Conservation (phyloP, 805 yeast genomes). For the Monosporozyma unispora region DNA sequence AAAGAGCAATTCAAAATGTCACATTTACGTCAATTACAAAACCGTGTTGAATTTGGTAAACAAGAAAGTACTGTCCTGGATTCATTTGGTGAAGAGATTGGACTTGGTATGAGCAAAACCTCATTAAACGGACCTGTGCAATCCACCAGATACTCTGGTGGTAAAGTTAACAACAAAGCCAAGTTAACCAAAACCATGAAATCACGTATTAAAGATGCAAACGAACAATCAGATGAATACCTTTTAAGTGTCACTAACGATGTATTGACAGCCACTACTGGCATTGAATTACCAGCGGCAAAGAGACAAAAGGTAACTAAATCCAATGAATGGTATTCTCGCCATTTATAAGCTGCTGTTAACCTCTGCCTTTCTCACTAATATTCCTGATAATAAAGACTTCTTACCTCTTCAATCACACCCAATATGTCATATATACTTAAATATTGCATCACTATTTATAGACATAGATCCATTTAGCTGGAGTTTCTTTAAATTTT, state of each 20-base stretch:
- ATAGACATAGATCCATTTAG: neutral
- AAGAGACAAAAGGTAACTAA: neutral
- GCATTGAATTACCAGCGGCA: neutral
- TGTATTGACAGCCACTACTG: neutral
- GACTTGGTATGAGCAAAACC: constrained; percentile 58
- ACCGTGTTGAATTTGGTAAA: constrained; percentile 75
- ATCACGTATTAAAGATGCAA: constrained; percentile 32
- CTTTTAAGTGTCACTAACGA: constrained; percentile 4
- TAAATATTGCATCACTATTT: neutral
- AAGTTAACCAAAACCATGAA: constrained; percentile 56
- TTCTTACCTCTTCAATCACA: neutral
- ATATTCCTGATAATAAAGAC: neutral
- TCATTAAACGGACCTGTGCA: constrained; percentile 18
- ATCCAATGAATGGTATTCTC: constrained; percentile 5
- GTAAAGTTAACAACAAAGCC: constrained; percentile 43
- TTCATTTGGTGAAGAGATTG: constrained; percentile 71
- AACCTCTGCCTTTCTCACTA: neutral
- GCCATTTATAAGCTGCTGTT: constrained; percentile 1
- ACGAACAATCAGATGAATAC: constrained; percentile 14
- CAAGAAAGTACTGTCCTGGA: constrained; percentile 55
- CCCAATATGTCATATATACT: neutral
- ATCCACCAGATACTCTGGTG: constrained; percentile 15
- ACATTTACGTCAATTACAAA: constrained; percentile 73
- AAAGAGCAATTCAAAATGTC: constrained; percentile 76
- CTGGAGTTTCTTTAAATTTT: neutral